Evolutionary conservation across 352 stramenopile genomes (phyloP).

Genomic region (Phytopythium vexans): DNA sequence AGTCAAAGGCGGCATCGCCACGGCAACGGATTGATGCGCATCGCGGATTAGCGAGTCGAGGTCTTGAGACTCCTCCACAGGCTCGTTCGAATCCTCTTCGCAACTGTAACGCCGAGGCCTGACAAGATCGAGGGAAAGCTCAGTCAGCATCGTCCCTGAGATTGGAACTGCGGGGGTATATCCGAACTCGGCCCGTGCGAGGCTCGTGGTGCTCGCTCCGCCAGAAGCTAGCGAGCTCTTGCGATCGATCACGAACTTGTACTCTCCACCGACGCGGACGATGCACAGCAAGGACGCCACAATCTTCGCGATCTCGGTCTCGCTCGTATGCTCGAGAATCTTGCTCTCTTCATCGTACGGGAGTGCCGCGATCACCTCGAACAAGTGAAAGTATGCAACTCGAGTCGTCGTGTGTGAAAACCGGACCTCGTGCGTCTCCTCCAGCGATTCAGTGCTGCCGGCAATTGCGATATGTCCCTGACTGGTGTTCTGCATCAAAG

Average conservation of each 20-base stretch:
- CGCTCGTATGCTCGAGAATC: constrained; percentile 22
- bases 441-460: not conserved
- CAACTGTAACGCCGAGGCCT: constrained; percentile 2
- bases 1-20: no score
- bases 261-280: constrained; percentile 17
- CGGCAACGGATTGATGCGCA: constrained; percentile 2
- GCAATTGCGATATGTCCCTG: not conserved
- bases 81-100: constrained; percentile 4
- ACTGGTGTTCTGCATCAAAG: constrained; percentile 8
- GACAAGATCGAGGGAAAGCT: constrained; percentile 18
- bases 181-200: not conserved
- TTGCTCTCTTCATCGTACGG: constrained; percentile 26
- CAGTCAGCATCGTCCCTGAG: constrained; percentile 19
- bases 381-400: constrained; percentile 34
- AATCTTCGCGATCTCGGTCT: constrained; percentile 24
- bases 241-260: constrained; percentile 23
- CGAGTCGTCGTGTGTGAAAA: constrained; percentile 5
- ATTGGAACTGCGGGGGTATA: not conserved
- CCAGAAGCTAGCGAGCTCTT: not conserved
- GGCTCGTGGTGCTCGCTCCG: no score
- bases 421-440: constrained; percentile 9
- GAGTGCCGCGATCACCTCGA: constrained; percentile 32
- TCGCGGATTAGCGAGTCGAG: constrained; percentile 27
- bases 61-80: constrained; percentile 6
- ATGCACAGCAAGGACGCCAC: constrained; percentile 21